Percentiles rank a stretch among this genome's conserved stretches.
Conservation (phyloP, 2,329 filamentous ascomycete genomes). For the Xylaria hypoxylon region DNA sequence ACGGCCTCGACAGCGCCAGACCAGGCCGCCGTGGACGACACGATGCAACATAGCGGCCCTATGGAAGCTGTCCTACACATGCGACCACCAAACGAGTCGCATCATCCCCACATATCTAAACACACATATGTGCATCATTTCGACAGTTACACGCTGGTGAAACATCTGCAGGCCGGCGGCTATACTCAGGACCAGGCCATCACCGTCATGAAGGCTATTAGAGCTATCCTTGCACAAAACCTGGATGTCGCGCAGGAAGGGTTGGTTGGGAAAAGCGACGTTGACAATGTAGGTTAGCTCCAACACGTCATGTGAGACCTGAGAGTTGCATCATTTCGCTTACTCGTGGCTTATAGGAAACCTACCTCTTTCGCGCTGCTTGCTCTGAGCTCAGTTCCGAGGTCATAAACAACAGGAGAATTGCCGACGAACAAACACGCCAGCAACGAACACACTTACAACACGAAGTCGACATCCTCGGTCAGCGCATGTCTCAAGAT, state of each 20-base stretch:
- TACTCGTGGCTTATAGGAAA: conserved; percentile 64
- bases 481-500: conserved; percentile 87
- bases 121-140: conserved; percentile 95
- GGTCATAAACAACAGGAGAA: conserved; percentile 80
- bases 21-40: conserved; percentile 53
- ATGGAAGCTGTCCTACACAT: conserved; percentile 63
- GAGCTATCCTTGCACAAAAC: conserved; percentile 80
- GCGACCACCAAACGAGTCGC: conserved; percentile 49
- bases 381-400: conserved; percentile 93
- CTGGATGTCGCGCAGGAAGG: conserved; percentile 82
- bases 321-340: conserved; percentile 2
- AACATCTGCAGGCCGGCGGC: conserved; percentile 76
- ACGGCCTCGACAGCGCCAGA: conserved; percentile 46
- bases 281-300: conserved; percentile 74
- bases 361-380: conserved; percentile 92
- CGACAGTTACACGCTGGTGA: conserved; percentile 91
- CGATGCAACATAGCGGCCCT: conserved; percentile 57
- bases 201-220: conserved; percentile 91
- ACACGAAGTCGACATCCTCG: conserved; percentile 94
- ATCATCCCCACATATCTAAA: conserved; percentile 72
- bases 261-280: conserved; percentile 88
- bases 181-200: conserved; percentile 82
- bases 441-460: conserved; percentile 87
- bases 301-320: conserved; percentile 22
- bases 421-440: conserved; percentile 82